phyloP scores from a whole-genome alignment of 306 rosid genomes.

The Citrullus amarus region DNA sequence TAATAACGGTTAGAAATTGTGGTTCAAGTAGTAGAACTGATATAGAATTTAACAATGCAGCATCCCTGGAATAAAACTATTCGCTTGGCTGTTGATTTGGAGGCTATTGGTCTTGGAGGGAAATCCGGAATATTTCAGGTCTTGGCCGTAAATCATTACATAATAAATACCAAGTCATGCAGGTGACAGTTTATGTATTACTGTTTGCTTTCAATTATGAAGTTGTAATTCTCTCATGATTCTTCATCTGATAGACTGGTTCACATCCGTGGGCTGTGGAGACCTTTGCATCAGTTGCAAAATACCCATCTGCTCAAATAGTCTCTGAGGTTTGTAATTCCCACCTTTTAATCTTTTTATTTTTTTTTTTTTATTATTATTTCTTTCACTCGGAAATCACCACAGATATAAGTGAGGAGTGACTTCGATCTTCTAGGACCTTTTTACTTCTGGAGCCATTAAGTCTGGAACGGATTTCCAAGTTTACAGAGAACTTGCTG shows the following conservation, averaged over 20 bases:
- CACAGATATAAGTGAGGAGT: slow-evolving; percentile 13
- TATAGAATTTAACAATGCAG: slow-evolving; percentile 36
- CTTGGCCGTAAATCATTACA: slow-evolving; percentile 18
- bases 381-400: neutral
- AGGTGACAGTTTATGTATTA: slow-evolving; percentile 4
- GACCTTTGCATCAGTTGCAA: slow-evolving; percentile 65
- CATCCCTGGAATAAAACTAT: slow-evolving; percentile 81
- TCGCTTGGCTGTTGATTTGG: slow-evolving; percentile 80
- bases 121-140: slow-evolving; percentile 93
- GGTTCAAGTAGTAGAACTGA: slow-evolving; percentile 7
- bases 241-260: slow-evolving; percentile 59
- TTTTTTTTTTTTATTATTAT: neutral
- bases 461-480: slow-evolving; percentile 94
- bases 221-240: slow-evolving; percentile 2
- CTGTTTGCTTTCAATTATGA: slow-evolving; percentile 4
- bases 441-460: slow-evolving; percentile 80
- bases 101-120: slow-evolving; percentile 98
- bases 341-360: neutral
- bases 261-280: slow-evolving; percentile 92
- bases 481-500: slow-evolving; percentile 78
- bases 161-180: slow-evolving; percentile 2
- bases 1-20: neutral
- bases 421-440: slow-evolving; percentile 47
- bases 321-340: slow-evolving; percentile 54
- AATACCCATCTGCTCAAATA: slow-evolving; percentile 75